Percentiles rank a stretch among this genome's conserved stretches.
phyloP scores from a whole-genome alignment of 2,329 filamentous ascomycete genomes.

The Rhynchosporium graminicola region DNA sequence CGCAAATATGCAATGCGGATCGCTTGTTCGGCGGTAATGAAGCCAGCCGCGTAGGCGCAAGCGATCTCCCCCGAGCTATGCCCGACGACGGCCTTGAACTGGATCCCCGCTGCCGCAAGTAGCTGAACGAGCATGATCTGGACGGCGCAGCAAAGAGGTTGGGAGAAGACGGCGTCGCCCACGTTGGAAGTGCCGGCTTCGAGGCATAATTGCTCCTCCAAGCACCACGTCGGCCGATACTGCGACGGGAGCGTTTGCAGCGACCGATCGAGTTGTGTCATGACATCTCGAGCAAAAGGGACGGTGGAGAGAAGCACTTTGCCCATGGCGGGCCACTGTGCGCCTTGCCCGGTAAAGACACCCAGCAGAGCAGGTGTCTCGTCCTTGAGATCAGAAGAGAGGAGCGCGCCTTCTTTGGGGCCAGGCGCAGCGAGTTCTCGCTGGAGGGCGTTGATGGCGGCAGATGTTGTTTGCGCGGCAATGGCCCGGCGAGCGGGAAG shows the following conservation, averaged over 20 bases:
- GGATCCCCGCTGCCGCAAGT: constrained; percentile 45
- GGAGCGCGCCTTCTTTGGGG: background rate
- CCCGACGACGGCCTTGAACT: constrained; percentile 44
- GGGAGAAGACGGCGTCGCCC: constrained; percentile 36
- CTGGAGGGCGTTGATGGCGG: background rate
- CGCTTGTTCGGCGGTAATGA: constrained; percentile 39
- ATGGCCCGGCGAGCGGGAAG: background rate
- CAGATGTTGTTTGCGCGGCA: background rate
- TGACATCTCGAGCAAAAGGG: background rate
- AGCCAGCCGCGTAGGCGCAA: constrained; percentile 47
- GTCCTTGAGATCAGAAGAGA: background rate
- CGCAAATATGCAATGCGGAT: constrained; percentile 49
- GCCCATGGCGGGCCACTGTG: constrained; percentile 31
- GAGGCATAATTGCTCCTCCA: constrained; percentile 45
- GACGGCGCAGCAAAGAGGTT: constrained; percentile 49
- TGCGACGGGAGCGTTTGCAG: constrained; percentile 27
- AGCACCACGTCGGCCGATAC: constrained; percentile 26
- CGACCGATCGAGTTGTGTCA: background rate
- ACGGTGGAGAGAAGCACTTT: constrained; percentile 8
- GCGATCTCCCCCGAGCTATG: constrained; percentile 52
- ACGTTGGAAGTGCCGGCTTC: constrained; percentile 41
- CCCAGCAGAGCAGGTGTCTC: background rate
- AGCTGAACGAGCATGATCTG: constrained; percentile 49
- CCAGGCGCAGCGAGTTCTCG: background rate
- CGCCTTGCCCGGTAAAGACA: constrained; percentile 33